A percentile compares a stretch with the other conserved stretches of the same genome.
Conservation (phyloP, 2,329 filamentous ascomycete genomes). For the Monosporascus sp. region DNA sequence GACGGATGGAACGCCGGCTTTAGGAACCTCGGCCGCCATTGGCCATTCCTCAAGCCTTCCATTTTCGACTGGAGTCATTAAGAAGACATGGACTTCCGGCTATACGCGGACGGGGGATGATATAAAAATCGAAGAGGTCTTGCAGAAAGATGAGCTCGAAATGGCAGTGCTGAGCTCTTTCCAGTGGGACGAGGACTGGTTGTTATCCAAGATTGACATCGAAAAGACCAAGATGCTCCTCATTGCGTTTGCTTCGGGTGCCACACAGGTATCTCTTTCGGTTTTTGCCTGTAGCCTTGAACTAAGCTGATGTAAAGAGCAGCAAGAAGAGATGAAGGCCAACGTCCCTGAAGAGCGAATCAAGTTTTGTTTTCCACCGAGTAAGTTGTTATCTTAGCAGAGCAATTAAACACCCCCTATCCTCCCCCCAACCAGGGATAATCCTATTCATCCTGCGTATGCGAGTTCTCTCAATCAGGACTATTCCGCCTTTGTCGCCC, state of each 20-base stretch:
- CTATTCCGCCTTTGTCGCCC: neutral
- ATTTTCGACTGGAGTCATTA: constrained; percentile 60
- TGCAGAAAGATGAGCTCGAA: constrained; percentile 66
- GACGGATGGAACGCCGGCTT: constrained; percentile 3
- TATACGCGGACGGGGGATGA: constrained; percentile 59
- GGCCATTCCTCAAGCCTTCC: constrained; percentile 22
- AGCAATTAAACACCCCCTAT: neutral
- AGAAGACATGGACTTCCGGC: constrained; percentile 72
- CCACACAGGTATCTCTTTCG: constrained; percentile 41
- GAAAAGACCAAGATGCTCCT: constrained; percentile 56
- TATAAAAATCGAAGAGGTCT: constrained; percentile 81
- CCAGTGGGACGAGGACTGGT: constrained; percentile 78
- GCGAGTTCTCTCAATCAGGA: neutral
- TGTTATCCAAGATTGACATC: constrained; percentile 64
- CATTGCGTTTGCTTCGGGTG: constrained; percentile 48
- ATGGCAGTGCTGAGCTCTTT: constrained; percentile 82
- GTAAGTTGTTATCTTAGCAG: neutral
- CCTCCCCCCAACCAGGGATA: no score
- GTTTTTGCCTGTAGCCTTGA: neutral
- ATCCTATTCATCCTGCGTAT: no score
- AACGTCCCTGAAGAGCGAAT: constrained; percentile 50
- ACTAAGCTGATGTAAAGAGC: neutral
- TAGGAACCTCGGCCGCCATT: neutral
- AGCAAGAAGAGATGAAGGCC: constrained; percentile 44
- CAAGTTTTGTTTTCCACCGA: constrained; percentile 74